phyloP scores from a whole-genome alignment of 1,139 yeast species.

The Eremothecium coryli region DNA sequence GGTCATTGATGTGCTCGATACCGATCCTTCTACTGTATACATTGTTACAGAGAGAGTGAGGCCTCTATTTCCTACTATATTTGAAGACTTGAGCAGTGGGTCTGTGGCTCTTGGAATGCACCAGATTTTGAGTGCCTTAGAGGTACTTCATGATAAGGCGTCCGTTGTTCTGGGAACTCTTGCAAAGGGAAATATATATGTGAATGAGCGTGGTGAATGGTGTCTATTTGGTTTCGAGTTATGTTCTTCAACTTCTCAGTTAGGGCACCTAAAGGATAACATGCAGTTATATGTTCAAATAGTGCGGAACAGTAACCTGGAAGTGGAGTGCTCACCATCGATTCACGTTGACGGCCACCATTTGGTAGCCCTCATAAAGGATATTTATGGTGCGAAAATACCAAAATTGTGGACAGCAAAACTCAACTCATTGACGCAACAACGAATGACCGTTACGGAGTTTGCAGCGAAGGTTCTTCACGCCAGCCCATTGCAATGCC shows the following conservation, averaged over 20 bases:
- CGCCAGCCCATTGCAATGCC: conserved; percentile 16
- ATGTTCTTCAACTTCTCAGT: conserved; percentile 43
- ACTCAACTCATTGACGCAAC: conserved; percentile 13
- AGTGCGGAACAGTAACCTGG: conserved; percentile 28
- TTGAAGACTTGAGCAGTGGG: conserved; percentile 27
- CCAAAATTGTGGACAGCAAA: conserved; percentile 19
- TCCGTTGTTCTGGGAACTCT: conserved; percentile 59
- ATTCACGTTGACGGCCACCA: conserved; percentile 52
- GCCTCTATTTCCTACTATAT: conserved; percentile 40
- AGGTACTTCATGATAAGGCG: conserved; percentile 56
- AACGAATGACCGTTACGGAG: conserved; percentile 13
- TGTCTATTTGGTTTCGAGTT: conserved; percentile 77
- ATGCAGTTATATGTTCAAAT: conserved; percentile 5
- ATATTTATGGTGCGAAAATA: conserved; percentile 37
- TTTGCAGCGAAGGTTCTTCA: conserved; percentile 13
- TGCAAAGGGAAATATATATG: conserved; percentile 48
- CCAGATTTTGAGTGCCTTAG: conserved; percentile 46
- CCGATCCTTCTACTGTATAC: conserved; percentile 51
- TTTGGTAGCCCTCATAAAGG: conserved; percentile 49
- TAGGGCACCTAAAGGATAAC: conserved; percentile 23
- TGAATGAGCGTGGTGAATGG: conserved; percentile 72
- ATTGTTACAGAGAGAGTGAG: conserved; percentile 67
- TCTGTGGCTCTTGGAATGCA: conserved; percentile 52
- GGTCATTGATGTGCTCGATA: conserved; percentile 58
- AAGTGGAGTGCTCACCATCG: conserved; percentile 39